phyloP scores from a whole-genome alignment of 768 basidiomycete genomes.

The Panaeolus cyanescens region DNA sequence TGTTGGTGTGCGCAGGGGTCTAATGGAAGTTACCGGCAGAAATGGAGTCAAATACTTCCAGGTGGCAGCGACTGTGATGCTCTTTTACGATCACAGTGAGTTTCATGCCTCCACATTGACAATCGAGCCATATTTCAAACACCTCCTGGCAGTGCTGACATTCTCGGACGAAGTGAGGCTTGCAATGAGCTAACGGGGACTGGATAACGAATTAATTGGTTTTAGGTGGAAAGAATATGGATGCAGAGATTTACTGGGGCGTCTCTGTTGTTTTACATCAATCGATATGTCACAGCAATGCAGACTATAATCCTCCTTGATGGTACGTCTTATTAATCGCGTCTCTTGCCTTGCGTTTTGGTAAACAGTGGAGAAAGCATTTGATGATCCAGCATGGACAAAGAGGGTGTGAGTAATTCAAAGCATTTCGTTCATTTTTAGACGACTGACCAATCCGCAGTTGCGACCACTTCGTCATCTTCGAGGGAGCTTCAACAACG shows the following conservation, averaged over 20 bases:
- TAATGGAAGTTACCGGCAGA: not conserved
- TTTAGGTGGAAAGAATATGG: not conserved
- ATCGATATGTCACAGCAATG: not conserved
- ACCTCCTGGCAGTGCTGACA: not conserved
- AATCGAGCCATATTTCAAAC: not conserved
- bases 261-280: not conserved
- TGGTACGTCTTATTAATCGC: conserved; percentile 6
- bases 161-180: not conserved
- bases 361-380: conserved; percentile 4
- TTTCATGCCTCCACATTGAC: not conserved
- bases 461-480: conserved; percentile 26
- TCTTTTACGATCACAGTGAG: not conserved
- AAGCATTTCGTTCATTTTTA: not conserved
- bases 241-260: not conserved
- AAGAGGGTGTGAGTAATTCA: conserved; percentile 5
- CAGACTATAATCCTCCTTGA: conserved; percentile 10
- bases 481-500: conserved; percentile 28
- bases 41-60: not conserved
- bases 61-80: not conserved
- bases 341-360: not conserved
- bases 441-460: conserved; percentile 8
- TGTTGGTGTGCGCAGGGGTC: not conserved
- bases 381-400: conserved; percentile 16
- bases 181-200: not conserved
- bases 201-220: not conserved